phyloP scores from a whole-genome alignment of 176 grass and related monocot genomes.

The Triticum dicoccoides region DNA sequence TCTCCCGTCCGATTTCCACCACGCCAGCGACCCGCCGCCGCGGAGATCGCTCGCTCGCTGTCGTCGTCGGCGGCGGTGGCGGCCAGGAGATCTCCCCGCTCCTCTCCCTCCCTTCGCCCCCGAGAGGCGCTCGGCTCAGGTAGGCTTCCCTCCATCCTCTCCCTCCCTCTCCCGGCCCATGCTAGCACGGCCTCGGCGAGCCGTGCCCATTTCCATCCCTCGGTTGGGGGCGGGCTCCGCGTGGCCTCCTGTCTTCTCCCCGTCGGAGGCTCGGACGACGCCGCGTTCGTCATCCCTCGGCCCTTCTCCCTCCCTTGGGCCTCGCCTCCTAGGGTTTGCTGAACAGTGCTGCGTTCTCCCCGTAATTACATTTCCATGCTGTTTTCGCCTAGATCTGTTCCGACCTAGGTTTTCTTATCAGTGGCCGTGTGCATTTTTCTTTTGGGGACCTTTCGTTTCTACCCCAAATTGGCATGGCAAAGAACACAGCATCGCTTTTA shows the following conservation, averaged over 20 bases:
- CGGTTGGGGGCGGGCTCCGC: too few species aligned
- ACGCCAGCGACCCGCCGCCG: neutral
- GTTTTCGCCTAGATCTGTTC: neutral
- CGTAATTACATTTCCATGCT: neutral
- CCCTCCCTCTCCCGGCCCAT: neutral
- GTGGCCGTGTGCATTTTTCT: neutral
- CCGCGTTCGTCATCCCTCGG: too few species aligned
- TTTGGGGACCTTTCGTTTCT: neutral
- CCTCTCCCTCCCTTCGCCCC: neutral
- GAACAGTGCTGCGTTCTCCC: neutral
- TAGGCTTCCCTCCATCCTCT: neutral
- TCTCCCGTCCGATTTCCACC: neutral
- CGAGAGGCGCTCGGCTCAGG: neutral
- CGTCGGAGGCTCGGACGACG: neutral
- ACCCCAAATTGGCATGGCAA: neutral
- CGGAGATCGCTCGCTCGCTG: neutral
- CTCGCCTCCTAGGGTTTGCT: neutral
- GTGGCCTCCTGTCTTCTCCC: neutral
- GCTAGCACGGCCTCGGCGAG: neutral
- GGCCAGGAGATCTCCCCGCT: neutral
- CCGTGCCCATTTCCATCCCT: neutral
- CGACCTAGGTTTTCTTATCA: neutral
- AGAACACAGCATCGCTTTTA: neutral
- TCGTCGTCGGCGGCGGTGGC: too few species aligned
- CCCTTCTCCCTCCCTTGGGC: neutral